phyloP scores from a whole-genome alignment of 1,284 basidiomycete species.

The Cutaneotrichosporon sp. region DNA sequence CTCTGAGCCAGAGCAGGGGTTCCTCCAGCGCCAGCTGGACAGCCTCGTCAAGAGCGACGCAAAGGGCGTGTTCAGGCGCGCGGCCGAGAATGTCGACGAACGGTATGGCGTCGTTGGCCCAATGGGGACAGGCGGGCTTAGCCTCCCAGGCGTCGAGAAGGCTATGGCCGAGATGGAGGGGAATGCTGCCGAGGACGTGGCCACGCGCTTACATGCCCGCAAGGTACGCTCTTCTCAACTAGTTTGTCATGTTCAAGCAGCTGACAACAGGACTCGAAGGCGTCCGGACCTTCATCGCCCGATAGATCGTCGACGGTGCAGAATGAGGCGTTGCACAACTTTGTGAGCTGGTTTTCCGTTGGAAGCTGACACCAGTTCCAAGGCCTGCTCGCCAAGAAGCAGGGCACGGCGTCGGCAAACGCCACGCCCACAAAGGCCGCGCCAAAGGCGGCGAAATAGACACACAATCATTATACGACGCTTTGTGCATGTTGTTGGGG shows the following conservation, averaged over 20 bases:
- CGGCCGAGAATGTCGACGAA: conserved; percentile 51
- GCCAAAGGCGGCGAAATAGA: conserved; percentile 21
- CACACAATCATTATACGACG: conserved; percentile 2
- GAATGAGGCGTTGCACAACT: conserved; percentile 53
- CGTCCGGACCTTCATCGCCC: conserved; percentile 24
- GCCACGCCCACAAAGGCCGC: conserved; percentile 27
- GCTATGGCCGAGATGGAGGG: conserved; percentile 82
- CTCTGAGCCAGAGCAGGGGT: conserved; percentile 71
- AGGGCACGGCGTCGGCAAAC: conserved; percentile 10
- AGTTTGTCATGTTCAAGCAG: background rate
- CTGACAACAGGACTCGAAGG: conserved; percentile 32
- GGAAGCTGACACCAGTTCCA: conserved; percentile 39
- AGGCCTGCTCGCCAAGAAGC: conserved; percentile 41
- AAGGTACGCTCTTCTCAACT: background rate
- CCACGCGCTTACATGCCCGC: background rate
- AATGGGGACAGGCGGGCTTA: conserved; percentile 76
- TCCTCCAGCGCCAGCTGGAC: conserved; percentile 83
- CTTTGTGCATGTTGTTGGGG: conserved; percentile 5
- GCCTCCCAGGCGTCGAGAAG: conserved; percentile 76
- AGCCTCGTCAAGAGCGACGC: conserved; percentile 86
- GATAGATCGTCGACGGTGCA: conserved; percentile 22
- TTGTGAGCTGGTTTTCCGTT: conserved; percentile 35
- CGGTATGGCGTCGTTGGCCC: conserved; percentile 75
- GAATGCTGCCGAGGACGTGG: conserved; percentile 12
- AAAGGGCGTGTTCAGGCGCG: conserved; percentile 76